Base-by-base conservation (phyloP, 2,329 filamentous ascomycete species). In the Teratosphaeria nubilosa region DNA sequence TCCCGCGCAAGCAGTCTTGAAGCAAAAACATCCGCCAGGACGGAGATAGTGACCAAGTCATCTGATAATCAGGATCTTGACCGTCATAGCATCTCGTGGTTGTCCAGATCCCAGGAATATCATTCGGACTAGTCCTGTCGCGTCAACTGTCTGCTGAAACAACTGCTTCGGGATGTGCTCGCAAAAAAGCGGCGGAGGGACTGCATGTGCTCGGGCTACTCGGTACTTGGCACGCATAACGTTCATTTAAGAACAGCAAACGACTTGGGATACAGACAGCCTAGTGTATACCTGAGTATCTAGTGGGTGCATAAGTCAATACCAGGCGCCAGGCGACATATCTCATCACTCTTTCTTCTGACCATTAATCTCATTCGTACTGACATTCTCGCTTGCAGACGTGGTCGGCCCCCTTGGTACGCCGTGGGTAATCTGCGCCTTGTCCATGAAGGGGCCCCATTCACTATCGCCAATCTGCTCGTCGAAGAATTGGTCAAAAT, bases 401-500 rank as follows among this genome's bases (percentile, higher is more conserved):
- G 20, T 10, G n/a, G n/a, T 48, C n/a, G 22, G 41, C 41, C 22
- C 41, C n/a, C n/a, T 9, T 11, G 59, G 32, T 20, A 60, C 16
- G 37, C 56, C 60, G 48, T 62, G 54, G 3, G 58, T 58, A 53
- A 62, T 53, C 13, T 48, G 51, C 14, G 34, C 30, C 20, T 51
- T 32, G n/a, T 31, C 7, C 34, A 51, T 22, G 16, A 53, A 59
- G 11, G 56, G 30, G 5, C 20, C 52, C 60, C 64, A 63, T 30
- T 65, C 65, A 66, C 67, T 67, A 54, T 72, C 68, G 50, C 69
- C 70, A 66, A 83, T 81, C 69, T 80, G 76, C 71, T 82, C 80
- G 53, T 82, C 80, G 50, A 78, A 74, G 69, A 83, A 82, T 65
- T 82, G 78, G 45, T 82, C 77, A 5, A 77, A 63, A 63, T 83